A percentile compares a stretch with the other conserved stretches of the same genome.
Conservation (phyloP, 2,329 filamentous ascomycete genomes). For the Aphanoascus verrucosus region DNA sequence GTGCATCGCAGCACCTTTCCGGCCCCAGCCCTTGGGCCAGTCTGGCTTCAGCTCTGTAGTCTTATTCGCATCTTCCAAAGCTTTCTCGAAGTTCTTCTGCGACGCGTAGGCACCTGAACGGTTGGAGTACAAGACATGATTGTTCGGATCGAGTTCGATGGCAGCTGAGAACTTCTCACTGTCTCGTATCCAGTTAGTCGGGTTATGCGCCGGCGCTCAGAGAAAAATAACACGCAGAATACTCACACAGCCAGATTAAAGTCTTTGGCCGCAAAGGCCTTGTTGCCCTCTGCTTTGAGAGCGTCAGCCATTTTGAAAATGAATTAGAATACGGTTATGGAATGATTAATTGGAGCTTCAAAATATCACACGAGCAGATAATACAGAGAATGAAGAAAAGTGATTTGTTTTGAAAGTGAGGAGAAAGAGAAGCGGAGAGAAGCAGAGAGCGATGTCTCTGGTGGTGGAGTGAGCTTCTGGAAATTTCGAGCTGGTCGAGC, state of each 20-base stretch:
- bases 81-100: constrained; percentile 74
- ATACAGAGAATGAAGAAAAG: not conserved
- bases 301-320: constrained; percentile 54
- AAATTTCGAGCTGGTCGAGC: constrained; percentile 32
- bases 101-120: constrained; percentile 80
- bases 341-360: not conserved
- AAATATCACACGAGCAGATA: not conserved
- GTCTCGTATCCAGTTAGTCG: constrained; percentile 12
- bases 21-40: constrained; percentile 93
- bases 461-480: constrained; percentile 26
- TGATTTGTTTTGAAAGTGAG: not conserved
- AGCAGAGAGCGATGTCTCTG: not conserved
- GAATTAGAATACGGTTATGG: constrained; percentile 5
- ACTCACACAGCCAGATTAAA: constrained; percentile 91
- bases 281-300: constrained; percentile 96
- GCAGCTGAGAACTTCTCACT: constrained; percentile 93
- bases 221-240: not conserved
- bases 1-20: constrained; percentile 84
- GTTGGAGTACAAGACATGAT: constrained; percentile 98
- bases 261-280: constrained; percentile 95
- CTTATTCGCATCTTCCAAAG: constrained; percentile 82
- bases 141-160: constrained; percentile 73
- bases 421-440: not conserved
- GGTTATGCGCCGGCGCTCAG: too few species aligned
- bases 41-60: constrained; percentile 91